A percentile compares a stretch with the other conserved stretches of the same genome.
Conservation (phyloP, 352 stramenopile species). For the Phytopythium aichiense region DNA sequence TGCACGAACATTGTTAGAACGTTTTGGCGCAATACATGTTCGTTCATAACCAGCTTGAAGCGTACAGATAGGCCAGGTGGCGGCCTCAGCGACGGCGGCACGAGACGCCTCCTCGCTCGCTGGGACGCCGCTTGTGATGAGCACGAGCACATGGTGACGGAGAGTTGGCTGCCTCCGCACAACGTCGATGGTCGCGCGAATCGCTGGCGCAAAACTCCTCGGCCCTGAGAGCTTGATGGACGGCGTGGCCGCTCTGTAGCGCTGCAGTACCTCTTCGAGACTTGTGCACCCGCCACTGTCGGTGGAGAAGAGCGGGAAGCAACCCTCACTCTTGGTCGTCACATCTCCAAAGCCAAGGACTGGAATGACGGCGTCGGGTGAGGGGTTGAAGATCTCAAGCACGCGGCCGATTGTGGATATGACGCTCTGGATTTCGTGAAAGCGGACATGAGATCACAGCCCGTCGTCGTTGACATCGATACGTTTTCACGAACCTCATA, state of each 20-base stretch:
- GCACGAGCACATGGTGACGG: conserved; percentile 72
- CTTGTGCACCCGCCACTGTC: conserved; percentile 32
- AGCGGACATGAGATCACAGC: background rate
- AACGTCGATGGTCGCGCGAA: conserved; percentile 56
- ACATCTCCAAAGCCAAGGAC: conserved; percentile 59
- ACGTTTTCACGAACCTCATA: background rate
- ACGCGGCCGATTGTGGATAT: conserved; percentile 74
- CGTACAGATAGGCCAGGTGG: conserved; percentile 76
- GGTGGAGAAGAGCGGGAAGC: conserved; percentile 42
- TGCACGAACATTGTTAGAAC: background rate
- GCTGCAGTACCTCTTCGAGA: conserved; percentile 51
- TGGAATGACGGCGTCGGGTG: conserved; percentile 68
- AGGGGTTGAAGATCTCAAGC: conserved; percentile 63
- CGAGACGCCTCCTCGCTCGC: conserved; percentile 54
- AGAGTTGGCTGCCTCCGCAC: conserved; percentile 34
- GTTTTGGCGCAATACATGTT: background rate
- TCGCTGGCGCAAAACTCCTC: conserved; percentile 68
- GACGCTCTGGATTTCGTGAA: conserved; percentile 36
- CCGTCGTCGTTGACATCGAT: background rate
- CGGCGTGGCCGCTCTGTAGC: conserved; percentile 63
- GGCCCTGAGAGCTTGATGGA: conserved; percentile 55
- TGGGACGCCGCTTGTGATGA: conserved; percentile 74
- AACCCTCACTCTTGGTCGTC: conserved; percentile 20
- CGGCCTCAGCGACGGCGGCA: conserved; percentile 62
- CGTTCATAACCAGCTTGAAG: background rate